Conservation (phyloP, 805 yeast genomes). For the Monosporozyma servazzii region DNA sequence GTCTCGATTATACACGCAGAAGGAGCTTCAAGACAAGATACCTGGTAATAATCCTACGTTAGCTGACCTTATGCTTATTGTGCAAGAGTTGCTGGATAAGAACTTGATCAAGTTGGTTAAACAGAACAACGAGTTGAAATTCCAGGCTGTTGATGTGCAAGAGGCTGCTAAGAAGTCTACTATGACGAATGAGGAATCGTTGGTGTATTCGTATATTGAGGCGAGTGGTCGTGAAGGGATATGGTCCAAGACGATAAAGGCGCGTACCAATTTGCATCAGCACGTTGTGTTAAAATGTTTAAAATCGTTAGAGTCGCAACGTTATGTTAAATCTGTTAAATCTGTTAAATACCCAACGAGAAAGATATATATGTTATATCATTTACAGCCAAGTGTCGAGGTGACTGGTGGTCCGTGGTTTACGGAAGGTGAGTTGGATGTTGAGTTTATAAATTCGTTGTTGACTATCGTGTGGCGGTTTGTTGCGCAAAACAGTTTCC, state of each 20-base stretch:
- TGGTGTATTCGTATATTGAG: conserved; percentile 85
- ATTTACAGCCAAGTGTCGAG: conserved; percentile 86
- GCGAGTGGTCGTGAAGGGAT: conserved; percentile 93
- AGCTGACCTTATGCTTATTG: conserved; percentile 37
- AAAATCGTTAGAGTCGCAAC: conserved; percentile 68
- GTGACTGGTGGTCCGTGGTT: conserved; percentile 99
- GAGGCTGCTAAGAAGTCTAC: conserved; percentile 72
- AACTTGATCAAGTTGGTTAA: conserved; percentile 63
- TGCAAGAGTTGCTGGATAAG: conserved; percentile 45
- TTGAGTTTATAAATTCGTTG: conserved; percentile 82
- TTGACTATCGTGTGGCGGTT: conserved; percentile 82
- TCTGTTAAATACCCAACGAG: conserved; percentile 89
- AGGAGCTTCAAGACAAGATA: conserved; percentile 47
- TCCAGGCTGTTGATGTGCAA: conserved; percentile 60
- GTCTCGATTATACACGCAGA: conserved; percentile 52
- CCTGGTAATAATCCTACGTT: conserved; percentile 33
- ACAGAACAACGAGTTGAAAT: conserved; percentile 56
- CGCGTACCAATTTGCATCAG: conserved; percentile 81
- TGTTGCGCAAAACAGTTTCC: conserved; percentile 67
- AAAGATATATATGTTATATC: conserved; percentile 90
- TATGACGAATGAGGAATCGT: conserved; percentile 81
- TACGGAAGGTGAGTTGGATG: conserved; percentile 88
- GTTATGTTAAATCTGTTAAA: conserved; percentile 82
- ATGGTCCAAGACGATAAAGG: conserved; percentile 88
- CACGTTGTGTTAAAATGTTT: conserved; percentile 81